Evolutionary conservation across 106 monocot species (phyloP), one percentile per base, ranked within the genome.

Genomic region (Platanthera guangdongensis): DNA sequence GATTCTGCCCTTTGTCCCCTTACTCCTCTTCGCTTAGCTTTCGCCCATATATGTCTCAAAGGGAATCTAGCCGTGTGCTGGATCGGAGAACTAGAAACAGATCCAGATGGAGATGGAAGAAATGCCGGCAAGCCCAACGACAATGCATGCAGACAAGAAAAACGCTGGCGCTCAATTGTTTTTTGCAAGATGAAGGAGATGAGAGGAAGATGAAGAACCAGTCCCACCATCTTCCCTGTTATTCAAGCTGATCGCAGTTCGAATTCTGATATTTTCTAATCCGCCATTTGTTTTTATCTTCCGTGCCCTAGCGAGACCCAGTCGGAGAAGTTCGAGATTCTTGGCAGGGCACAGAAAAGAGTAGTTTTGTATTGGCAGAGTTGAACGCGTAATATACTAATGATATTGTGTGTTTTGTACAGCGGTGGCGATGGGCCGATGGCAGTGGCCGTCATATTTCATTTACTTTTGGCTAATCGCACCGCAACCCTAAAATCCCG

Each of bases 111-210:
- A 39, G 67, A 39, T 28, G 32, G 30, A 67, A 39, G 39, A 30
- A 32, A 67, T 67, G 67, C 67, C 67, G 67, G 67, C 39, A 67
- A 32, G 4, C 30, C 67, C 67, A 67, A 67, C 8, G 67, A 25
- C 67, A 67, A 30, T 30, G 67, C 39, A 25, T 30, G 22, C 22
- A 39, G 30, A 67, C 67, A 39, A 67, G 39, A 22, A 22, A 55
- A n/a, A 55, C 5, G 59, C 6, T 19, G 59, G 19, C 21, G 6
- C 7, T 18, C 8, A 21, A 60, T 6, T 13, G 21, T 60, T 8
- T 19, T 60, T 60, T 60, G 19, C 59, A 19, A 60, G 59, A 60
- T n/a, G 59, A 39, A 18, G 1, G 59, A 60, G 9, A 60, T 60
- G 59, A 9, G 59, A 21, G 21, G 59, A 60, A 60, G 59, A 19